phyloP scores from a whole-genome alignment of 352 stramenopile species.

The Blastocystis sp. region DNA sequence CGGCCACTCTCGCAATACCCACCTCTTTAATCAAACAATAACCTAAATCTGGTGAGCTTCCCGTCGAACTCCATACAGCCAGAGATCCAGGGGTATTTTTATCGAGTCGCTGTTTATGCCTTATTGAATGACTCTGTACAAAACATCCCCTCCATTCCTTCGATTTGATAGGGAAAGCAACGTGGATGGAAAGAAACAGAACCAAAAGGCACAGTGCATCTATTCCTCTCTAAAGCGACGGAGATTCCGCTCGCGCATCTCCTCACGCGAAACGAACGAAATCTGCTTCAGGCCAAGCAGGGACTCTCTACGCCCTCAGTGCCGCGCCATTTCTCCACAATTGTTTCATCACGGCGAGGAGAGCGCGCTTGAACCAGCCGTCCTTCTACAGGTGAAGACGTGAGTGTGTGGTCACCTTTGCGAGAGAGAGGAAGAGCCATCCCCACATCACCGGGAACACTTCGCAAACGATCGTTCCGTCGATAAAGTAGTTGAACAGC shows the following conservation, averaged over 20 bases:
- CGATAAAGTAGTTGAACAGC: neutral
- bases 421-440: constrained; percentile 10
- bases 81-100: no score
- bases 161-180: no score
- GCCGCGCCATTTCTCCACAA: neutral
- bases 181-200: no score
- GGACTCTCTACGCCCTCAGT: neutral
- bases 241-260: no score
- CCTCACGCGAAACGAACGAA: no score
- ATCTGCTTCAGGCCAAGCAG: neutral
- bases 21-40: constrained; percentile 60
- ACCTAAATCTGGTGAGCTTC: neutral
- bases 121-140: no score
- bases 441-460: constrained; percentile 14
- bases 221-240: no score
- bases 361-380: neutral
- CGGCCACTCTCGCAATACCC: neutral
- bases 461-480: neutral
- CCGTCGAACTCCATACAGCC: no score
- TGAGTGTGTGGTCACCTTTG: neutral
- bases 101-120: no score
- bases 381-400: neutral
- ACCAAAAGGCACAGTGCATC: no score
- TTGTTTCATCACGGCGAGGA: neutral
- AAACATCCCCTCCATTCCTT: no score